Evolutionary conservation across 345 rosid species (phyloP), one percentile per base, ranked within the genome.

Genomic region (Capsella bursapastoris): DNA sequence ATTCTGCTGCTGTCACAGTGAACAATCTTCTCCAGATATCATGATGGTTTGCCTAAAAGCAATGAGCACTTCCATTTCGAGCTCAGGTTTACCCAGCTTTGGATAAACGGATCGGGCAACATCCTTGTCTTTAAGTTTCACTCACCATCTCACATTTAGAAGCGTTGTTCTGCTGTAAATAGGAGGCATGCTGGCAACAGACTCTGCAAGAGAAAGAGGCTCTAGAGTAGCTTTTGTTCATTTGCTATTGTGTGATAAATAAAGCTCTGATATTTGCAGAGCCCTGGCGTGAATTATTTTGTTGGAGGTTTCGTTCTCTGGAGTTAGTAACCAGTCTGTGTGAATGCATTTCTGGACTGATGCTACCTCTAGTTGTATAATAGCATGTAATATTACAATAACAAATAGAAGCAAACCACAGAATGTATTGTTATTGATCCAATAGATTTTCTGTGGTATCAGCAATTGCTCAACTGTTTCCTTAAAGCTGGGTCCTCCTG

Each of bases 21-120:
- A 89, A 88, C 84, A 92, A 90, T 80, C 95, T 89, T 77, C 93
- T 92, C 66, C 91, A 86, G 79, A 87, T 85, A 84, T 89, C 78
- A 85, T 14, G 57, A 64, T 64, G n/a, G 6, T 58, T 60, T 45
- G 18, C n/a, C 27, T 66, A 32, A 49, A 49, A 73, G 34, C 11
- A 18, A 25, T 2, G 27, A 27, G 7, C 44, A 53, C 27, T 44
- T 29, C 38, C 35, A 28, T 66, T 34, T 34, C 15, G 56, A 74
- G 79, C 79, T 52, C 66, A 41, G 37, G 43, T 12, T 13, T 49
- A 70, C 22, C 29, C 29, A 40, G 18, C 12, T 11, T 22, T 22
- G 0, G 68, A 58, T 68, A 31, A 71, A 49, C n/a, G 52, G 50
- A 66, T 60, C 14, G 63, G 27, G 50, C 44, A 38, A 45, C 8